Conservation (phyloP, 179 eudicot genomes). For the Corrigiola litoralis region DNA sequence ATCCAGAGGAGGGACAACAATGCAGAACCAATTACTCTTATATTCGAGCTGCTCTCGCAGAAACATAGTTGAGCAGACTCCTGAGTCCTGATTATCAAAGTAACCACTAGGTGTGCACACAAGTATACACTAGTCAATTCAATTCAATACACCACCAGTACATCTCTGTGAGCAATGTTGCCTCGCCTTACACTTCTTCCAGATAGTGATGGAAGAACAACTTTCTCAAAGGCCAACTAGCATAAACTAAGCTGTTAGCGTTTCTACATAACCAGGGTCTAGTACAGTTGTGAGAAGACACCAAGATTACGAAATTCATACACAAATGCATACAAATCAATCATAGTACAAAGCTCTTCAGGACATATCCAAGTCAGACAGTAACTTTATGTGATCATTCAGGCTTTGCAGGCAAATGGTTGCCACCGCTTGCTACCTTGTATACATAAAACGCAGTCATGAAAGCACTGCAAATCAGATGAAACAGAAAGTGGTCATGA, state of each 20-base stretch:
- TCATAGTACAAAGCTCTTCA: neutral
- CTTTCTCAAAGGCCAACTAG: neutral
- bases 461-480: slow-evolving; percentile 60
- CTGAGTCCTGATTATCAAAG: too few relatives aligned
- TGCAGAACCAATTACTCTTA: too few relatives aligned
- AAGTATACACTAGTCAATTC: too few relatives aligned
- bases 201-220: neutral
- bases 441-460: slow-evolving; percentile 80
- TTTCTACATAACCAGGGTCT: neutral
- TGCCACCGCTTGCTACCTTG: slow-evolving; percentile 88
- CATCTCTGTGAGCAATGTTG: slow-evolving; percentile 1
- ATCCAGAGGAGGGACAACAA: too few relatives aligned
- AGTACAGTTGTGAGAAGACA: neutral
- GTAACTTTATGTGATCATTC: slow-evolving; percentile 33
- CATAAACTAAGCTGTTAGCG: neutral
- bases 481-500: slow-evolving; percentile 15
- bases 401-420: slow-evolving; percentile 65
- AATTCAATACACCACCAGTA: neutral
- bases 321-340: slow-evolving; percentile 7
- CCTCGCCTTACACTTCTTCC: neutral
- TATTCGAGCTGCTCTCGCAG: too few relatives aligned
- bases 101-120: too few relatives aligned
- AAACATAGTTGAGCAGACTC: too few relatives aligned
- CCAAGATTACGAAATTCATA: neutral
- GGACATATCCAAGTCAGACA: neutral